Percentiles rank a stretch among this genome's conserved stretches.
These are phyloP conservation scores for Sarocladium oryzae DNA, from an alignment of 2,329 filamentous ascomycete species.

Conservation along the genomic window DNA sequence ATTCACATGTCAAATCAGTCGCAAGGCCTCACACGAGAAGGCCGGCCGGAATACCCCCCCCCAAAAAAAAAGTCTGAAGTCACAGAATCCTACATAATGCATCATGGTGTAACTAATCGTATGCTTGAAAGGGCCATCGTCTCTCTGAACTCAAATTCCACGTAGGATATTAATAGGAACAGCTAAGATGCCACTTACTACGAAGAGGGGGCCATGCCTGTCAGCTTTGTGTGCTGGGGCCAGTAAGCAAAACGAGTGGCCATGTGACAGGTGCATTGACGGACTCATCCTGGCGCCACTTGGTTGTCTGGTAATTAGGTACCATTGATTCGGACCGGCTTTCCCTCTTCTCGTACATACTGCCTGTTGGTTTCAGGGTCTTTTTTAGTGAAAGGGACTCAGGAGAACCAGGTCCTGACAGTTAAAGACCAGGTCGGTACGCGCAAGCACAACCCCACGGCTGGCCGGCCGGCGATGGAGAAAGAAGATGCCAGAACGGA, in stretches of 20 bases:
- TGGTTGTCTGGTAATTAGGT: not conserved
- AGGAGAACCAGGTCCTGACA: not conserved
- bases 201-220: not conserved
- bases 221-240: not conserved
- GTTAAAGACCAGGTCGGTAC: not conserved
- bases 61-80: too few species aligned
- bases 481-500: not conserved
- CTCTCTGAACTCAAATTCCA: not conserved
- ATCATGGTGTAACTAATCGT: not conserved
- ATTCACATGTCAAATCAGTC: too few species aligned
- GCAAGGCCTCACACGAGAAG: too few species aligned
- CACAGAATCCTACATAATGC: not conserved
- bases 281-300: not conserved
- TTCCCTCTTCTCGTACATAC: not conserved
- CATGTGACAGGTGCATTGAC: conserved; percentile 2
- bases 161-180: not conserved
- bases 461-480: not conserved
- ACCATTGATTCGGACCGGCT: not conserved
- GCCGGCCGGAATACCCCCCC: too few species aligned
- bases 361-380: too few species aligned
- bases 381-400: too few species aligned
- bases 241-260: not conserved
- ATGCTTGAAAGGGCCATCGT: too few species aligned
- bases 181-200: too few species aligned
- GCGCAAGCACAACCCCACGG: conserved; percentile 2